Conservation (phyloP, 805 yeast species). For the Pichia kluyveri region DNA sequence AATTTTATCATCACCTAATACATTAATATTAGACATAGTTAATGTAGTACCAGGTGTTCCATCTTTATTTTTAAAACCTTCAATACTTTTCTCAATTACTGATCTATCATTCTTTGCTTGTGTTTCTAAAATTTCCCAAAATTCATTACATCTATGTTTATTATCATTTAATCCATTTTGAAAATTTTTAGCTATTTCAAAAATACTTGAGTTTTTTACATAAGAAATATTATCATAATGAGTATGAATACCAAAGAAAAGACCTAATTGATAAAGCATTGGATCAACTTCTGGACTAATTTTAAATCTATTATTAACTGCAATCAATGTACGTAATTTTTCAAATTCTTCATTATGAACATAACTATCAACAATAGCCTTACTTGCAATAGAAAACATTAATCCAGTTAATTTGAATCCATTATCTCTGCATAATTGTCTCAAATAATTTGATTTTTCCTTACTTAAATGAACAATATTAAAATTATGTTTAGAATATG, state of each 20-base stretch:
- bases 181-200: conserved; percentile 1
- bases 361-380: neutral
- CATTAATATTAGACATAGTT: conserved; percentile 9
- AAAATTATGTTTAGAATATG: neutral
- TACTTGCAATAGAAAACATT: neutral
- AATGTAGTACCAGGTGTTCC: conserved; percentile 1
- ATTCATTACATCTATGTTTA: neutral
- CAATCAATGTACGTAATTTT: neutral
- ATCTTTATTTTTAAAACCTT: too few species aligned
- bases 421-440: neutral
- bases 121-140: conserved; percentile 2
- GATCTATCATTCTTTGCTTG: neutral
- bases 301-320: neutral
- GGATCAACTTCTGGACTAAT: neutral
- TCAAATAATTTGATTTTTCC: neutral
- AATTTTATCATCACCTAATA: neutral
- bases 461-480: neutral
- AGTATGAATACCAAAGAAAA: conserved; percentile 6
- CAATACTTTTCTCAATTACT: neutral
- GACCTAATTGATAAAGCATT: conserved; percentile 1
- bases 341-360: too few species aligned
- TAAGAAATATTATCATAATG: neutral
- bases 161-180: conserved; percentile 1
- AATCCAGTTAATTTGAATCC: neutral
- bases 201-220: neutral